A percentile compares a stretch with the other conserved stretches of the same genome.
Evolutionary conservation across 1,284 basidiomycete species (phyloP).

Genomic region (Austroboletus niveus): DNA sequence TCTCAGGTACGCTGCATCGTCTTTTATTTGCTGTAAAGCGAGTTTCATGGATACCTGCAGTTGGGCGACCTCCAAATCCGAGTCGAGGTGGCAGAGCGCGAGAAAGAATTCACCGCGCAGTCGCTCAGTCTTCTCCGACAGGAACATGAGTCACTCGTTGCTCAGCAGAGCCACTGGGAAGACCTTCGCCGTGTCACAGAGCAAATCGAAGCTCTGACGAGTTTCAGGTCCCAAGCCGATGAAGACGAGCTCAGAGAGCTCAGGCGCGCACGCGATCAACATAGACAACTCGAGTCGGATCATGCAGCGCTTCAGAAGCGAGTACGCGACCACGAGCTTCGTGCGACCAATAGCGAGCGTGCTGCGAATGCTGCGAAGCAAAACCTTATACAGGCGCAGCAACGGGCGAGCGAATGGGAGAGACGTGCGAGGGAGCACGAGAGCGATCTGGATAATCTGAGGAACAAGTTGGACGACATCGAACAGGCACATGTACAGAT

Average conservation of each 20-base stretch:
- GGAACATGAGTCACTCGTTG: conserved; percentile 55
- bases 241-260: conserved; percentile 71
- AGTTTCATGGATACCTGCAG: conserved; percentile 36
- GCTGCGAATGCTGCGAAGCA: conserved; percentile 56
- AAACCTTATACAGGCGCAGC: conserved; percentile 66
- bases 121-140: conserved; percentile 51
- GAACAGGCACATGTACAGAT: conserved; percentile 64
- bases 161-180: conserved; percentile 70
- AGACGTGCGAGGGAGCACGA: conserved; percentile 70
- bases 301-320: conserved; percentile 65
- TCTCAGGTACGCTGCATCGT: conserved; percentile 48
- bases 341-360: conserved; percentile 58
- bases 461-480: conserved; percentile 59
- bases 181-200: conserved; percentile 63
- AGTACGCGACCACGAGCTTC: conserved; percentile 66
- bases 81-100: conserved; percentile 51
- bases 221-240: conserved; percentile 59
- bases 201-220: conserved; percentile 64
- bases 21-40: not conserved
- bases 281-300: conserved; percentile 65
- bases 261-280: conserved; percentile 60
- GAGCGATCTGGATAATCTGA: conserved; percentile 54
- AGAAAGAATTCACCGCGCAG: conserved; percentile 57
- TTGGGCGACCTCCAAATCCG: conserved; percentile 59
- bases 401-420: conserved; percentile 77